Conservation (phyloP, 768 basidiomycete species). For the Amylocystis lapponica region DNA sequence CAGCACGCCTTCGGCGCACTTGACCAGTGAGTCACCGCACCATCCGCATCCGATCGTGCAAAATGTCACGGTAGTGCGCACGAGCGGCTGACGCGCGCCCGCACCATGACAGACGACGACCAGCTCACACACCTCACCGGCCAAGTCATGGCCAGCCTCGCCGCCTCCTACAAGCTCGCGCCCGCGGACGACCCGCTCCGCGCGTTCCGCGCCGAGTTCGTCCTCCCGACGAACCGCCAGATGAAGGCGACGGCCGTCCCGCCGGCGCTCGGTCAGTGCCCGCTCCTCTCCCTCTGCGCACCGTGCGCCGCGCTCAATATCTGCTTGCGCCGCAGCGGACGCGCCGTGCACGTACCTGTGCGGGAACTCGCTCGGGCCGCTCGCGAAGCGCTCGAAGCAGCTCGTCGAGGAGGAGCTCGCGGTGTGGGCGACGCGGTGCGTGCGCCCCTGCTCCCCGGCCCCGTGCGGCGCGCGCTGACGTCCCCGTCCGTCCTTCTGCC, state of each 20-base stretch:
- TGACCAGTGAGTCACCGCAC: no score
- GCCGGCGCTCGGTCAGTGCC: constrained; percentile 14
- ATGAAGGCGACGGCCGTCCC: constrained; percentile 21
- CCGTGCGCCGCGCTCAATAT: neutral
- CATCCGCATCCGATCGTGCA: no score
- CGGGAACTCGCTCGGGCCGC: constrained; percentile 89
- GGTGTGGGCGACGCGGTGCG: constrained; percentile 74
- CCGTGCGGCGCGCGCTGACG: neutral
- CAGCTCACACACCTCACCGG: no score
- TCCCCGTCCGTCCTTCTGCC: no score
- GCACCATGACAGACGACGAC: no score
- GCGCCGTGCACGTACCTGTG: constrained; percentile 76
- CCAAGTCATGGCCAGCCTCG: no score
- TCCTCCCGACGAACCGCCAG: constrained; percentile 32
- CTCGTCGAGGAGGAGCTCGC: constrained; percentile 78
- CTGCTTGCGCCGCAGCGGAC: constrained; percentile 13
- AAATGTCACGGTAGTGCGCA: no score
- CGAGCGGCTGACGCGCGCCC: no score
- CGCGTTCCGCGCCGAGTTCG: constrained; percentile 40
- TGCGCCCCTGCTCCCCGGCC: constrained; percentile 1
- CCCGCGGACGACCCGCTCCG: constrained; percentile 11
- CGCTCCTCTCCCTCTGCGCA: neutral
- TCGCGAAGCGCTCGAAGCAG: constrained; percentile 65
- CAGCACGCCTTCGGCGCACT: no score
- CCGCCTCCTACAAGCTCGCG: constrained; percentile 10